phyloP scores from a whole-genome alignment of 2,329 filamentous ascomycete genomes.

The Dendryphion nanum region DNA sequence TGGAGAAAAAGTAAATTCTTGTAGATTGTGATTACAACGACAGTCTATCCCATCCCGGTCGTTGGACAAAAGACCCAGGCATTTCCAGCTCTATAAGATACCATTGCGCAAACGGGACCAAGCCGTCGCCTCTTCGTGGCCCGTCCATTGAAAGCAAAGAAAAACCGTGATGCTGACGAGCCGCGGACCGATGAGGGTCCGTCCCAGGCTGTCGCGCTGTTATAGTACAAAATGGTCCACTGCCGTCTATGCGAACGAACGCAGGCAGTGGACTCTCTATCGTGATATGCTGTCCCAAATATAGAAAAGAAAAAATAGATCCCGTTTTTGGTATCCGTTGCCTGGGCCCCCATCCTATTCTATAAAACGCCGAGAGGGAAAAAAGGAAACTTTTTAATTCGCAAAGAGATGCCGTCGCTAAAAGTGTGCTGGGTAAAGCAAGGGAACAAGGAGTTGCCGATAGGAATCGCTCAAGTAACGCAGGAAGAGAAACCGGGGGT shows the following conservation, averaged over 20 bases:
- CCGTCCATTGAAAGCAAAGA: conserved; percentile 34
- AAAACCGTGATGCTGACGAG: too few relatives aligned
- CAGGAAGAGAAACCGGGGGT: conserved; percentile 29
- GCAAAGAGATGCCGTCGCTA: conserved; percentile 37
- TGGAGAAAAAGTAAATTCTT: conserved; percentile 20
- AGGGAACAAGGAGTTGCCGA: conserved; percentile 9
- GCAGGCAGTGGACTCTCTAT: conserved; percentile 34
- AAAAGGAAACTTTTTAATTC: conserved; percentile 22
- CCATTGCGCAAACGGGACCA: conserved; percentile 20
- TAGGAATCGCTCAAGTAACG: conserved; percentile 23
- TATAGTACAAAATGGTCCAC: conserved; percentile 32
- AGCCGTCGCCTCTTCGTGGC: conserved; percentile 24
- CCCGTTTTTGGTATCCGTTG: conserved; percentile 43
- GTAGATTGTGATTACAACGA: conserved; percentile 34
- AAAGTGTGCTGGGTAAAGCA: neutral
- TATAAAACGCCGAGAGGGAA: conserved; percentile 36
- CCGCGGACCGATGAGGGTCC: conserved; percentile 12
- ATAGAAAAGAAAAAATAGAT: conserved; percentile 18
- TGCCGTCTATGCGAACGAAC: conserved; percentile 27
- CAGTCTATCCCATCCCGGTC: conserved; percentile 30
- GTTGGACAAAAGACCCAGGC: conserved; percentile 31
- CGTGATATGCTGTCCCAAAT: conserved; percentile 26
- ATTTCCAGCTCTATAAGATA: conserved; percentile 19
- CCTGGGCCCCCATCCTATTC: conserved; percentile 40
- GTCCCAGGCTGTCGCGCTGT: conserved; percentile 31